Evolutionary conservation across 495 filamentous ascomycete genomes (phyloP), one percentile per base, ranked within the genome.

Genomic region (Friedmanniomyces simplex): DNA sequence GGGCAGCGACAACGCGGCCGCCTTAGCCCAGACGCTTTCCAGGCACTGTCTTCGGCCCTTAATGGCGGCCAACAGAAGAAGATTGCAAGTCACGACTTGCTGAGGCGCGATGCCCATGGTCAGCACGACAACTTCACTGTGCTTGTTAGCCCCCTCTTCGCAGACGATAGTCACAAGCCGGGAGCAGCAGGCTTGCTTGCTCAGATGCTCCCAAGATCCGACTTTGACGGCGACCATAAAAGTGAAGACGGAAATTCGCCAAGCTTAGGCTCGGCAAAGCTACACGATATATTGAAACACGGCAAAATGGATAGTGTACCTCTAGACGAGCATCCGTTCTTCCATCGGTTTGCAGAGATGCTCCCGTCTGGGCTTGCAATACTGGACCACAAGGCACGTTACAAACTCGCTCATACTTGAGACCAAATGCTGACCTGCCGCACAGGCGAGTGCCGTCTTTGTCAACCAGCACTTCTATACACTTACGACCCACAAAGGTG

Each of bases 301-400:
- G 39, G 39, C 28, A 32, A 2, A 2, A 43, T 43, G 3, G 52
- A 60, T 41, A 41, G 34, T 30, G 55, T 67, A 49, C 1, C 62
- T 59, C 42, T 61, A 28, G 54, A 64, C 34, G 48, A 60, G 45
- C 62, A 64, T 52, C 58, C 62, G 5, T 64, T 71, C 36, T 71
- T 71, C 43, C 64, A 59, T 26, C 41, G 59, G 10, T 71, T 71
- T 48, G 69, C 69, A 7, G 67, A 71, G 51, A 57, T 71, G 56
- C 51, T 71, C 16, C 69, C 69, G 11, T 67, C 64, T n/a, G 69
- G 69, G 2, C 59, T 71, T n/a, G 69, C 69, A 14, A 70, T 71
- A 47, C 60, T 71, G 18, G 68, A 70, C 58, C 58, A 56, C 22
- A 57, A 61, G 18, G 39, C 14, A 13, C 13, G 4, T 43, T 20